A percentile compares a stretch with the other conserved stretches of the same genome.
phyloP scores from a whole-genome alignment of 2,329 filamentous ascomycete genomes.

The Stemphylium lycopersici region DNA sequence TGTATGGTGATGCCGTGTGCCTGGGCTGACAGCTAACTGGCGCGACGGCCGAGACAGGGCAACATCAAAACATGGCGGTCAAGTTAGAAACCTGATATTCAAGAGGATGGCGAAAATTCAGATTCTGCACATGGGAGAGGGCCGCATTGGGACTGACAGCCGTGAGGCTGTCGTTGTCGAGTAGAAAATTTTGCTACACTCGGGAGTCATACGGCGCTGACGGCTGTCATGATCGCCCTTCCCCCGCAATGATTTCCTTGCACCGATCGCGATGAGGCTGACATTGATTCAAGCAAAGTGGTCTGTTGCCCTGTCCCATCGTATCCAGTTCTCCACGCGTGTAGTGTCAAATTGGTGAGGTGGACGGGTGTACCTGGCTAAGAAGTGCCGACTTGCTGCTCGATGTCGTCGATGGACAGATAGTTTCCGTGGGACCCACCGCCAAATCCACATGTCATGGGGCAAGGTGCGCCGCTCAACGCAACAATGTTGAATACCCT shows the following conservation, averaged over 20 bases:
- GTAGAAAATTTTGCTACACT: constrained; percentile 27
- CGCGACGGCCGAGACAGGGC: constrained; percentile 23
- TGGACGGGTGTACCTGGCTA: constrained; percentile 20
- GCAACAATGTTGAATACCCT: constrained; percentile 15
- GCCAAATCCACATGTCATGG: constrained; percentile 27
- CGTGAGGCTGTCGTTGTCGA: constrained; percentile 20
- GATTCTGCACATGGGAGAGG: constrained; percentile 6
- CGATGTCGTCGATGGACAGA: constrained; percentile 25
- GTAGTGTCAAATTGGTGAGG: constrained; percentile 14
- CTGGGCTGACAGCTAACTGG: constrained; percentile 37
- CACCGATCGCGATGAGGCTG: constrained; percentile 16
- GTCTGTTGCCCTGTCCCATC: background rate
- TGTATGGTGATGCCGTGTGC: constrained; percentile 28
- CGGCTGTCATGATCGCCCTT: background rate
- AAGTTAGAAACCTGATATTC: constrained; percentile 10
- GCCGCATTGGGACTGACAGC: constrained; percentile 28
- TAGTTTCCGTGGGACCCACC: constrained; percentile 22
- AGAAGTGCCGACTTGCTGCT: constrained; percentile 6
- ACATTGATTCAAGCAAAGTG: background rate
- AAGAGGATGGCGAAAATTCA: background rate
- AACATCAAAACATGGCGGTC: constrained; percentile 40
- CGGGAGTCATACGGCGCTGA: constrained; percentile 8
- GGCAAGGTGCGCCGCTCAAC: constrained; percentile 8
- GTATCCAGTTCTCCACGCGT: constrained; percentile 11
- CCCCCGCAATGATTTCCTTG: constrained; percentile 10